A percentile compares a stretch with the other conserved stretches of the same genome.
Conservation (phyloP, 2,329 filamentous ascomycete species). For the Davidsoniella eucalypti region DNA sequence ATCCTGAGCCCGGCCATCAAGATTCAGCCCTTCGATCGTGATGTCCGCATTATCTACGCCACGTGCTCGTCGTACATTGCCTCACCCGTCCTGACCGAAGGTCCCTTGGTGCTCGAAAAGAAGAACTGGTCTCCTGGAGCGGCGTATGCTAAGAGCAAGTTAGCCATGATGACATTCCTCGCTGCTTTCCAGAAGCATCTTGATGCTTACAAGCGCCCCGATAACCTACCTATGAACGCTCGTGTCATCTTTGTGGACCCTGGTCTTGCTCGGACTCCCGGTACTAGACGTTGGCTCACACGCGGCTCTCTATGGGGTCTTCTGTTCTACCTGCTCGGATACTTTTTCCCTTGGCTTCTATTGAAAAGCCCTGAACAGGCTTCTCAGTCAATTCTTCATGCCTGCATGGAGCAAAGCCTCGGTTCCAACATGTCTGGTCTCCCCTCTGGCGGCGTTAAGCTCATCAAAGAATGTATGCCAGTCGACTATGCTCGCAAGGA, state of each 20-base stretch:
- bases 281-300: slow-evolving; percentile 74
- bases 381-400: slow-evolving; percentile 72
- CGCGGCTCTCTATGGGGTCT: slow-evolving; percentile 71
- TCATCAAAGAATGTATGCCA: slow-evolving; percentile 80
- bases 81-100: slow-evolving; percentile 48
- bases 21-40: slow-evolving; percentile 82
- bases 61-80: slow-evolving; percentile 82
- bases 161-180: slow-evolving; percentile 80
- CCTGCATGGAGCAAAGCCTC: slow-evolving; percentile 65
- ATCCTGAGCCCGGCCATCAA: slow-evolving; percentile 82
- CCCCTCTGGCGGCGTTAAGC: slow-evolving; percentile 41
- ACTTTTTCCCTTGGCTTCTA: slow-evolving; percentile 70
- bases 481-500: slow-evolving; percentile 56
- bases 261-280: slow-evolving; percentile 68
- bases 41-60: slow-evolving; percentile 73
- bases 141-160: slow-evolving; percentile 49
- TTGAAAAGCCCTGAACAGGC: slow-evolving; percentile 73
- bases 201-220: slow-evolving; percentile 66
- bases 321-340: slow-evolving; percentile 57
- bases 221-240: slow-evolving; percentile 65
- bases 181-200: slow-evolving; percentile 86
- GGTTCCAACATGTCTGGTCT: slow-evolving; percentile 25
- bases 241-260: slow-evolving; percentile 80
- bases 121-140: slow-evolving; percentile 37
- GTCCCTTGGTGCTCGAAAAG: slow-evolving; percentile 23